Conservation (phyloP, 1,284 basidiomycete genomes). For the Schizophyllum commune region DNA sequence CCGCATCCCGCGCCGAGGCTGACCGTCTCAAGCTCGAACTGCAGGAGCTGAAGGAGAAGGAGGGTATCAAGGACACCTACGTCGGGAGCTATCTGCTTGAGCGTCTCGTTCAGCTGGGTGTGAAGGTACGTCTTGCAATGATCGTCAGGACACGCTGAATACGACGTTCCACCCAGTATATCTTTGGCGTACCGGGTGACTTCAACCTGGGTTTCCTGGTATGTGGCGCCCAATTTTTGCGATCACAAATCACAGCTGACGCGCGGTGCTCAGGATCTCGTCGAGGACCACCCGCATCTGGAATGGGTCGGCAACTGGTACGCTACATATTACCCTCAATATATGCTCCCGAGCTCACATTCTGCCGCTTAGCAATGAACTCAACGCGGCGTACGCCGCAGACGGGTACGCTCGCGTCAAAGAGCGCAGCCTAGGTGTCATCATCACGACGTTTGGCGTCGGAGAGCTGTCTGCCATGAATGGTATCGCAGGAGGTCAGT, state of each 20-base stretch:
- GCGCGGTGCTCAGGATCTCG: constrained; percentile 52
- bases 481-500: constrained; percentile 62
- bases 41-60: constrained; percentile 31
- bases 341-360: not conserved
- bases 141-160: not conserved
- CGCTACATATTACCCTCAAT: not conserved
- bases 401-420: constrained; percentile 91
- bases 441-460: constrained; percentile 82
- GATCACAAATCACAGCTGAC: not conserved
- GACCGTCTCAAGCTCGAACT: constrained; percentile 48
- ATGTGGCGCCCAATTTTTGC: constrained; percentile 15
- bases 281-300: constrained; percentile 74
- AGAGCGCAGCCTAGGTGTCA: constrained; percentile 58
- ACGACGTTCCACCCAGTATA: constrained; percentile 28
- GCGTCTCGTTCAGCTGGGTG: constrained; percentile 48
- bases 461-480: constrained; percentile 82
- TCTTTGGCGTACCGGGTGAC: constrained; percentile 89
- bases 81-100: constrained; percentile 67
- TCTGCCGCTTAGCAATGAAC: constrained; percentile 54
- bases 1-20: constrained; percentile 35
- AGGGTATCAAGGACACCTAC: constrained; percentile 40
- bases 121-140: constrained; percentile 6
- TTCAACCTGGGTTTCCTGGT: constrained; percentile 82
- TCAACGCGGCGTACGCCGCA: constrained; percentile 85
- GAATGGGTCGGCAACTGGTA: constrained; percentile 89